phyloP scores from a whole-genome alignment of 129 eudicot species.

The Pulicaria dysenterica region DNA sequence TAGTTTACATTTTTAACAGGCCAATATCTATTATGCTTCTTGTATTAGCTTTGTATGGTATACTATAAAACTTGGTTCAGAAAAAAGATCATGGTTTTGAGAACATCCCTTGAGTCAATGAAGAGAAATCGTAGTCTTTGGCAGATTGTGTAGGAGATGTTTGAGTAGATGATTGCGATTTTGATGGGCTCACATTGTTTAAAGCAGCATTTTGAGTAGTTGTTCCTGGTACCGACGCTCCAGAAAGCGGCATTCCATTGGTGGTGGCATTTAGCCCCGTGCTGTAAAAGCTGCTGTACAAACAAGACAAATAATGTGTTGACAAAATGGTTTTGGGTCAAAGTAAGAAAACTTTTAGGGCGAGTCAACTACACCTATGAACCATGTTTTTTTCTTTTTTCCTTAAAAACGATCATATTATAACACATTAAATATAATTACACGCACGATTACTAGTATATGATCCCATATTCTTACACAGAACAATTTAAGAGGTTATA shows the following conservation, averaged over 20 bases:
- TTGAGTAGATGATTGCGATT: conserved; percentile 44
- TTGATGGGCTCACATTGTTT: conserved; percentile 29
- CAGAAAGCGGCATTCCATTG: conserved; percentile 46
- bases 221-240: conserved; percentile 9
- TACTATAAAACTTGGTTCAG: conserved; percentile 33
- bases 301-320: background rate
- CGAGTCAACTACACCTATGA: background rate
- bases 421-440: too few species aligned
- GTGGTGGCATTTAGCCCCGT: conserved; percentile 46
- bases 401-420: too few species aligned
- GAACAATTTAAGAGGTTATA: background rate
- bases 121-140: conserved; percentile 83
- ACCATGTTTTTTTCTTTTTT: too few species aligned
- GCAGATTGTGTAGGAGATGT: conserved; percentile 55
- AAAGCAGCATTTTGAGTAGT: conserved; percentile 18
- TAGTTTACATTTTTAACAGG: conserved; percentile 48
- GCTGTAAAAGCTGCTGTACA: conserved; percentile 49
- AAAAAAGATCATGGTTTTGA: conserved; percentile 53
- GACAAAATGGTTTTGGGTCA: background rate
- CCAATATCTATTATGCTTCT: conserved; percentile 15
- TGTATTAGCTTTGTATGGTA: conserved; percentile 17
- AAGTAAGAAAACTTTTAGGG: background rate
- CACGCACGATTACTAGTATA: too few species aligned
- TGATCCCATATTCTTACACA: background rate
- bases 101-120: conserved; percentile 89